Conservation (phyloP, 257 asterid genomes). For the Rubia yunnanensis region DNA sequence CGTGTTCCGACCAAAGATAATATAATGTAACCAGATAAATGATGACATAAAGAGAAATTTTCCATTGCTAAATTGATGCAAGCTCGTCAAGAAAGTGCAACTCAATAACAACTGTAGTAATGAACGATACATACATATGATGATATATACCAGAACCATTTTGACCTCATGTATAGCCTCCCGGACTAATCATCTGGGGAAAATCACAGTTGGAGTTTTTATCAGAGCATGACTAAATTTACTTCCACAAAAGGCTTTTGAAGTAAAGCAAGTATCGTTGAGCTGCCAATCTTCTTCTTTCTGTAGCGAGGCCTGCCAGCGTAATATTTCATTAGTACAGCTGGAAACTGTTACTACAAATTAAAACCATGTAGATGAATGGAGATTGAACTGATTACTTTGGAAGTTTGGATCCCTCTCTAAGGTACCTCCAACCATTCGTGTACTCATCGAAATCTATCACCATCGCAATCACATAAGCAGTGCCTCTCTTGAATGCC, state of each 20-base stretch:
- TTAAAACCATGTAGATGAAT: too few species aligned
- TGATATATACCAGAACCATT: constrained; percentile 76
- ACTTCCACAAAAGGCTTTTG: constrained; percentile 35
- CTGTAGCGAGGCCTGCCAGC: constrained; percentile 67
- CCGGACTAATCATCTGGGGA: constrained; percentile 69
- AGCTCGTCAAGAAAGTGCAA: too few species aligned
- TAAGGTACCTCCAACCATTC: constrained; percentile 88
- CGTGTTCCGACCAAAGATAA: too few species aligned
- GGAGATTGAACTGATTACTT: constrained; percentile 42
- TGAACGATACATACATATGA: too few species aligned
- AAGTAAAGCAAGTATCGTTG: constrained; percentile 43
- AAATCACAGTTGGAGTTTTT: constrained; percentile 48
- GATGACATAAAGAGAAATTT: too few species aligned
- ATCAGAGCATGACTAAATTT: constrained; percentile 30
- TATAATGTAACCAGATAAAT: too few species aligned
- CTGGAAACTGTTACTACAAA: neutral
- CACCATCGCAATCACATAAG: too few species aligned
- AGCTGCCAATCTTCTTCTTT: constrained; percentile 32
- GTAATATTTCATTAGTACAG: constrained; percentile 17
- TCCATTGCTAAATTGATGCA: too few species aligned
- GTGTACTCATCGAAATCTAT: constrained; percentile 81
- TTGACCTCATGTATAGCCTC: constrained; percentile 82
- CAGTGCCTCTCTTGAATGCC: constrained; percentile 67
- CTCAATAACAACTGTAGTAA: too few species aligned
- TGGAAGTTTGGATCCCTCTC: constrained; percentile 84